Conservation (phyloP, 495 filamentous ascomycete genomes). For the Penicillium tannophilum region DNA sequence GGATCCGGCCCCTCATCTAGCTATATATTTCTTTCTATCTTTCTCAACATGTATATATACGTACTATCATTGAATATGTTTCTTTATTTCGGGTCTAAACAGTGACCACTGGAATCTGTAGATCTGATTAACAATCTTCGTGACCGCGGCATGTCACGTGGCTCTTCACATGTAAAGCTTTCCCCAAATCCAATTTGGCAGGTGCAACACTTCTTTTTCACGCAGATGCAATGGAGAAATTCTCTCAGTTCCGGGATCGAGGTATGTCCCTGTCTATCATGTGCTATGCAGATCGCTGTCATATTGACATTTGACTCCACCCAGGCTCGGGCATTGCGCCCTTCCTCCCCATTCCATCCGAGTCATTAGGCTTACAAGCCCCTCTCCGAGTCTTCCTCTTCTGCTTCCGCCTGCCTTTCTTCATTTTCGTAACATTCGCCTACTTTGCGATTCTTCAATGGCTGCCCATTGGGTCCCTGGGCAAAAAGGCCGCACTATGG, state of each 20-base stretch:
- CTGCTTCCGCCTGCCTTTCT: constrained; percentile 74
- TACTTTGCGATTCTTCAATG: constrained; percentile 85
- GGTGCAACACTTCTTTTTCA: background rate
- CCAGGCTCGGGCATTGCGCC: constrained; percentile 93
- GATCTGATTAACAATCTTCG: background rate
- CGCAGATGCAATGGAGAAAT: constrained; percentile 80
- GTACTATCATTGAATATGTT: background rate
- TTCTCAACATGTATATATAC: background rate
- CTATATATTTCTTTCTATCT: background rate
- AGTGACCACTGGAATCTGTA: background rate
- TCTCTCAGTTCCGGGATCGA: constrained; percentile 92
- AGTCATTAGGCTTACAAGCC: constrained; percentile 59
- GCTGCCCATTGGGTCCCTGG: constrained; percentile 77
- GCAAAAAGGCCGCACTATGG: constrained; percentile 85
- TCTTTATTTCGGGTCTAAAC: background rate
- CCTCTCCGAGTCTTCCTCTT: constrained; percentile 72
- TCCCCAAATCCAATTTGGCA: constrained; percentile 4
- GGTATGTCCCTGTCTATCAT: constrained; percentile 49
- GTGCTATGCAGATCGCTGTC: background rate
- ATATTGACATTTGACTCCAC: constrained; percentile 12
- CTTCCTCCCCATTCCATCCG: constrained; percentile 77
- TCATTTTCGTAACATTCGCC: constrained; percentile 63
- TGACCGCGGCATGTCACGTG: constrained; percentile 17
- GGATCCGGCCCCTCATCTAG: background rate
- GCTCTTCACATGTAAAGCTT: constrained; percentile 22